phyloP scores from a whole-genome alignment of 768 basidiomycete species.

The Crassisporium funariophilum region DNA sequence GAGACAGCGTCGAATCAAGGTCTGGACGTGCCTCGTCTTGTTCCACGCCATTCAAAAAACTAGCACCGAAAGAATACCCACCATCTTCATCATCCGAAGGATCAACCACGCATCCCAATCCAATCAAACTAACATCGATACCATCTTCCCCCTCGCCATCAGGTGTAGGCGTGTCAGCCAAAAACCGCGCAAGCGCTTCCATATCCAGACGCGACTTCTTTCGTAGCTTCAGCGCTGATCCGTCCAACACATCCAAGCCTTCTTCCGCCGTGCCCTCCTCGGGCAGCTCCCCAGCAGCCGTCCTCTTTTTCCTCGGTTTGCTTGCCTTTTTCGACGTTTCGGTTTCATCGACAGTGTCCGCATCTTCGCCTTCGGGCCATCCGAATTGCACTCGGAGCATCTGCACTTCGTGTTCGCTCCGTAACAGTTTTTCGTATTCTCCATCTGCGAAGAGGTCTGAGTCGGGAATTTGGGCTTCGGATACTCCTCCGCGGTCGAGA shows the following conservation, averaged over 20 bases:
- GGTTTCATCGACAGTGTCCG: no score
- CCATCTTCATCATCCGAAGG: constrained; percentile 14
- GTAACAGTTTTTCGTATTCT: constrained; percentile 64
- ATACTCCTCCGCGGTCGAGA: constrained; percentile 57
- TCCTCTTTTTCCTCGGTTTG: constrained; percentile 9
- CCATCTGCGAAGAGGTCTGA: constrained; percentile 73
- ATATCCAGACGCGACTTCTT: constrained; percentile 51
- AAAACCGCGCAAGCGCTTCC: constrained; percentile 55
- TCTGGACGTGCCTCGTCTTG: neutral
- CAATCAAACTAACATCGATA: constrained; percentile 15
- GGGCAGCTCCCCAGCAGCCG: neutral
- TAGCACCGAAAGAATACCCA: neutral
- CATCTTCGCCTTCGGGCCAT: constrained; percentile 30
- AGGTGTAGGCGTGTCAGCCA: constrained; percentile 32
- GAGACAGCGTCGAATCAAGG: no score
- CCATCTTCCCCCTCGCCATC: constrained; percentile 28
- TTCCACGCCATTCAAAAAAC: neutral
- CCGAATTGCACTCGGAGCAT: constrained; percentile 38
- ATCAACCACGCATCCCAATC: constrained; percentile 14
- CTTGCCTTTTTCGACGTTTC: constrained; percentile 12
- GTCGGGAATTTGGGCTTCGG: constrained; percentile 53
- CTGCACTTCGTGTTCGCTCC: constrained; percentile 53
- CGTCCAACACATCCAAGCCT: constrained; percentile 5
- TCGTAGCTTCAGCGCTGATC: constrained; percentile 9
- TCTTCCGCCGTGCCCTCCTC: neutral